Conservation (phyloP, 805 yeast species). For the Ogataea minuta region DNA sequence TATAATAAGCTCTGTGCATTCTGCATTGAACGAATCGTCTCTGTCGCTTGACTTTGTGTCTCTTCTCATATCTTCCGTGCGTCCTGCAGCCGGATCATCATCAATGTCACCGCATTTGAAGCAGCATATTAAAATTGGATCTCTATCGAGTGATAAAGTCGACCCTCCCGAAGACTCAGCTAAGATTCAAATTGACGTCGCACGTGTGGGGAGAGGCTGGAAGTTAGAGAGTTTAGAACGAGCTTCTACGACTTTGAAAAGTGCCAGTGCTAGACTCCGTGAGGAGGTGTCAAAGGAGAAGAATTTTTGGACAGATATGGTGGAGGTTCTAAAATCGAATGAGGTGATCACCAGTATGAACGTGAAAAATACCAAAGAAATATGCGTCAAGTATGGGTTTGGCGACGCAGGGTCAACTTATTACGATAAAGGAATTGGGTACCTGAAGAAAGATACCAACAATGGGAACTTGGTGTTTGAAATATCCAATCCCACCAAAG, state of each 20-base stretch:
- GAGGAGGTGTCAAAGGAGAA: slow-evolving; percentile 60
- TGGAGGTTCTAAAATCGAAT: slow-evolving; percentile 41
- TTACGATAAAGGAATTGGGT: slow-evolving; percentile 71
- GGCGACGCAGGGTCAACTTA: slow-evolving; percentile 86
- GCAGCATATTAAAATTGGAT: slow-evolving; percentile 71
- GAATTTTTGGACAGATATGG: slow-evolving; percentile 60
- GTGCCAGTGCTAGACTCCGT: slow-evolving; percentile 49
- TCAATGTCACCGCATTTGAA: slow-evolving; percentile 85
- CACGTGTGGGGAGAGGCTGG: slow-evolving; percentile 72
- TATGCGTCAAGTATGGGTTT: slow-evolving; percentile 87
- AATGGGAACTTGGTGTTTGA: slow-evolving; percentile 45
- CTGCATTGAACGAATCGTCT: slow-evolving; percentile 87
- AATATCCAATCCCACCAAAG: slow-evolving; percentile 32
- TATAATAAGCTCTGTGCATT: slow-evolving; percentile 49
- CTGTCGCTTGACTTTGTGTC: slow-evolving; percentile 86
- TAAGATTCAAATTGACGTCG: slow-evolving; percentile 25
- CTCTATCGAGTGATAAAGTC: slow-evolving; percentile 54
- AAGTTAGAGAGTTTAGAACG: slow-evolving; percentile 66
- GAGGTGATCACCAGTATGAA: slow-evolving; percentile 70
- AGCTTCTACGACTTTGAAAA: slow-evolving; percentile 49
- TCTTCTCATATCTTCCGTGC: slow-evolving; percentile 68
- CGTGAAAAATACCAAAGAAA: slow-evolving; percentile 49
- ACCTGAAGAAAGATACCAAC: slow-evolving; percentile 49
- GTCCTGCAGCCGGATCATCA: slow-evolving; percentile 83
- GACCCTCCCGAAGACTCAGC: slow-evolving; percentile 24